A percentile compares a stretch with the other conserved stretches of the same genome.
Conservation (phyloP, 208 protist genomes). For the Acanthamoeba rhysodes region DNA sequence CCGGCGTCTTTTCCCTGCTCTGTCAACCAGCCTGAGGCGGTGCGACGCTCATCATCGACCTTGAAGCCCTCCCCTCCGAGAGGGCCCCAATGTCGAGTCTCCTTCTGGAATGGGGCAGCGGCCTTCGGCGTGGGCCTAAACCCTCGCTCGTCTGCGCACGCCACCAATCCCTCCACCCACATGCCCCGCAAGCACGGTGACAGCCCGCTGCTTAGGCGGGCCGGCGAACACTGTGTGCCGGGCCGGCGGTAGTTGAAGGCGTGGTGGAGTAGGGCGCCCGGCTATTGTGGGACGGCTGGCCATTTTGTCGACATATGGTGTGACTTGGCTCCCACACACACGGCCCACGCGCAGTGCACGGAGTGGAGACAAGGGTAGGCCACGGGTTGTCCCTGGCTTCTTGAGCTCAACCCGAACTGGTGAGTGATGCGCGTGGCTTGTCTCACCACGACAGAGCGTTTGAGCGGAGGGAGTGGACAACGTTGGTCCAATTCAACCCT, state of each 20-base stretch:
- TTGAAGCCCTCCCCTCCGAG: constrained; percentile 13
- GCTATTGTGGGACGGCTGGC: background rate
- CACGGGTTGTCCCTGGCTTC: background rate
- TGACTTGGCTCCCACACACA: too few species aligned
- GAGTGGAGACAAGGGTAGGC: background rate
- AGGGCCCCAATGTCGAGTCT: constrained; percentile 5
- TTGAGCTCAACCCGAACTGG: background rate
- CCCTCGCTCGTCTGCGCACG: background rate
- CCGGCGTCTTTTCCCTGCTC: constrained; percentile 25
- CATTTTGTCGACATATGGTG: background rate
- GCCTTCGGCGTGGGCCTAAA: constrained; percentile 17
- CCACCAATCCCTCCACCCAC: constrained; percentile 6
- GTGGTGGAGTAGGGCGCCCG: background rate
- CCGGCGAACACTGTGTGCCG: background rate
- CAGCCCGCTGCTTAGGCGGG: background rate
- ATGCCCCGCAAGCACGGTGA: background rate
- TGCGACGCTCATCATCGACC: constrained; percentile 27
- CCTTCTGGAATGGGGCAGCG: constrained; percentile 17
- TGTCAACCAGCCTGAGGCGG: constrained; percentile 17
- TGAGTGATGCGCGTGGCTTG: too few species aligned
- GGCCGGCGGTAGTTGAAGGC: background rate
- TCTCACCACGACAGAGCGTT: too few species aligned
- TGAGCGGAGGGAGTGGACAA: too few species aligned
- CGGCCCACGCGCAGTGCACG: too few species aligned
- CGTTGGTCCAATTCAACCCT: too few species aligned